Base-by-base conservation (phyloP, 495 filamentous ascomycete species). In the Xanthoparmelia taractica region DNA sequence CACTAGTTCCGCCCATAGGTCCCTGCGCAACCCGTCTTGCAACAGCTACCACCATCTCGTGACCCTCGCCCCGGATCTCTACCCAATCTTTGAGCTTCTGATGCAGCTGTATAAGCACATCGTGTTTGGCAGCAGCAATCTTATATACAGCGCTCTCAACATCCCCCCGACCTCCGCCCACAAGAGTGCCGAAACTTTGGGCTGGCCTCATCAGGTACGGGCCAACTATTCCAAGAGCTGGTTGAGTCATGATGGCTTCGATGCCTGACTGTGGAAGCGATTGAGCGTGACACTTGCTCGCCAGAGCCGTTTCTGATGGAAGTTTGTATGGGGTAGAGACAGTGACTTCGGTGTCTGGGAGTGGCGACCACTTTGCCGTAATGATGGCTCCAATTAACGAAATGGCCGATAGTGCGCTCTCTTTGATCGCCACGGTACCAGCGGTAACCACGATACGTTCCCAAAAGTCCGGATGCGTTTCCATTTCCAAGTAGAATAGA, bases 151-250 rank as follows among this genome's bases (percentile, higher is more conserved):
- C 76, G 66, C 76, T 82, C 64, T 86, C 82, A 17, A 79, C 71
- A 63, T 85, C 84, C 2, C 81, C 83, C 4, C 78, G 76, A 25
- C 80, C 79, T 31, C 83, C 83, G 18, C 82, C 81, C 0, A 85
- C 82, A 52, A 85, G 78, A 38, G 82, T 83, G 27, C 79, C 76
- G 54, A 83, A 85, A 4, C 78, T 79, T 33, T 81, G 78, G 17
- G 85, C 78, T 18, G 82, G 83, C 54, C 79, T 79, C 60, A 87
- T 80, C 4, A 88, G 75, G 68, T 81, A 86, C 0, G 83, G 83
- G 8, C 87, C 69, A 8, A 85, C 72, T 17, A 76, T 75, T 1
- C 77, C 78, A 27, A 82, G 67, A 3, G 80, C 78, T 0, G 83
- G 81, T 4, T 79, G 77, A 2, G 77, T 74, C 34, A 85, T 76